Evolutionary conservation across 148 eudicot genomes (phyloP).

Genomic region (Vaccinium macrocarpon): DNA sequence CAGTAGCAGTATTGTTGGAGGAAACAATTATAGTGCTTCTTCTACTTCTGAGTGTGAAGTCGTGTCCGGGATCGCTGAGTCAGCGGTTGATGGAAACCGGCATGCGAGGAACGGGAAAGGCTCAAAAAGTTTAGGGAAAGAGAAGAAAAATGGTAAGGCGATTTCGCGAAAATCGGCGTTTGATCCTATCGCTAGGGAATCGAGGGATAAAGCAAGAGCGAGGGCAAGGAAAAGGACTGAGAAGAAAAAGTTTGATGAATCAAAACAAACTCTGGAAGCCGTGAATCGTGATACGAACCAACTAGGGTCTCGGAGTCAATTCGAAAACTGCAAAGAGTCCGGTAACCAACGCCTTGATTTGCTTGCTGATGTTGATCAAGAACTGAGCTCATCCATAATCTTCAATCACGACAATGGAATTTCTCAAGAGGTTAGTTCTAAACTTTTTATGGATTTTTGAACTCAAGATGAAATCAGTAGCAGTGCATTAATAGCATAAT

Average conservation of each 20-base stretch:
- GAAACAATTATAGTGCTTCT: constrained; percentile 33
- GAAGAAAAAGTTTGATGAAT: constrained; percentile 20
- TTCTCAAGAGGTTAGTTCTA: constrained; percentile 21
- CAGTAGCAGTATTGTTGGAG: constrained; percentile 3
- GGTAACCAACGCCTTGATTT: constrained; percentile 6
- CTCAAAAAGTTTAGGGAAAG: not conserved
- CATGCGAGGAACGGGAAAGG: not conserved
- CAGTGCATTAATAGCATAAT: not conserved
- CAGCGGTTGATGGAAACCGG: not conserved
- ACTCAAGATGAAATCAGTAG: not conserved
- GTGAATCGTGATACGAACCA: not conserved
- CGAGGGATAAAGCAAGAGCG: constrained; percentile 35
- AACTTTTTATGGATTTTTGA: not conserved
- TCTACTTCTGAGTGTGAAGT: constrained; percentile 50
- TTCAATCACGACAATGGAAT: constrained; percentile 22
- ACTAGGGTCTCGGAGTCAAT: constrained; percentile 21
- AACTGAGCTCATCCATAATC: constrained; percentile 21
- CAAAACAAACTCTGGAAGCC: not conserved
- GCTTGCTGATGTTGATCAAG: constrained; percentile 15
- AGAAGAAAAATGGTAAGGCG: constrained; percentile 11
- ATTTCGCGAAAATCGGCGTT: constrained; percentile 22
- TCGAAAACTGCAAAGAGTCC: constrained; percentile 7
- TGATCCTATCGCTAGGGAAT: constrained; percentile 27
- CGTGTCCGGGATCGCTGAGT: constrained; percentile 25
- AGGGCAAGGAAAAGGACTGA: constrained; percentile 40